These are phyloP conservation scores for Pseudogymnoascus sp. DNA, from an alignment of 2,329 filamentous ascomycete species.

Conservation along the genomic window DNA sequence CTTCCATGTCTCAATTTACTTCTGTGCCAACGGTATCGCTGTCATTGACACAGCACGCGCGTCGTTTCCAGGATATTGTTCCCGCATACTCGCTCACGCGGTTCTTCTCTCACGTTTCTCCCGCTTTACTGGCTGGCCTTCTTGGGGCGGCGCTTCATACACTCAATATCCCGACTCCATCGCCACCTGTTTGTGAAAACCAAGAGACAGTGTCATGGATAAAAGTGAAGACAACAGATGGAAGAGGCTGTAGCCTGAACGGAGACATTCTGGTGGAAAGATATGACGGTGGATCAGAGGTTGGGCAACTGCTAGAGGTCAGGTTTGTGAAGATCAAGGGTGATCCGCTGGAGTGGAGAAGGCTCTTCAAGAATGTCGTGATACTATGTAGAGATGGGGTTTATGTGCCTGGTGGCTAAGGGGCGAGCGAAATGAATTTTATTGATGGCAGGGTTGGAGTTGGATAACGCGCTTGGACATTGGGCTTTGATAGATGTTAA, in stretches of 20 bases:
- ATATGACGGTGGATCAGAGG: constrained; percentile 45
- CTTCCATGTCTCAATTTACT: constrained; percentile 80
- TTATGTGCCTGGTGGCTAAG: constrained; percentile 44
- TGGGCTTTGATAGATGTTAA: background rate
- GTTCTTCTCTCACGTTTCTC: constrained; percentile 80
- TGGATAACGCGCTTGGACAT: background rate
- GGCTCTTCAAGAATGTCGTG: constrained; percentile 95
- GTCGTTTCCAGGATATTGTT: constrained; percentile 83
- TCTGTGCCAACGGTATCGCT: constrained; percentile 70
- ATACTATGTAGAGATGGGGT: constrained; percentile 82
- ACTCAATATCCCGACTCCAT: constrained; percentile 67
- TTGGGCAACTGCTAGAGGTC: constrained; percentile 60
- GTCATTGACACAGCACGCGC: constrained; percentile 81
- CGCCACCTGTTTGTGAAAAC: constrained; percentile 37
- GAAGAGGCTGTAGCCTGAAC: constrained; percentile 63
- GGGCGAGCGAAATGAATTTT: background rate
- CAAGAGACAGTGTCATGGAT: constrained; percentile 47
- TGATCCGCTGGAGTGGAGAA: constrained; percentile 91
- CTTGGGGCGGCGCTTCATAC: constrained; percentile 76
- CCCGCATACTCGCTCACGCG: constrained; percentile 81
- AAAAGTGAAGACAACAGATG: constrained; percentile 68
- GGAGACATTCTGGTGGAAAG: constrained; percentile 70
- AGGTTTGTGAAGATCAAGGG: constrained; percentile 92
- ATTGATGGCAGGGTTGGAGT: background rate
- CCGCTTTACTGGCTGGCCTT: constrained; percentile 70